Evolutionary conservation across 176 grass and related monocot genomes (phyloP), one percentile per base, ranked within the genome.

Genomic region (Elaeis guineensis): DNA sequence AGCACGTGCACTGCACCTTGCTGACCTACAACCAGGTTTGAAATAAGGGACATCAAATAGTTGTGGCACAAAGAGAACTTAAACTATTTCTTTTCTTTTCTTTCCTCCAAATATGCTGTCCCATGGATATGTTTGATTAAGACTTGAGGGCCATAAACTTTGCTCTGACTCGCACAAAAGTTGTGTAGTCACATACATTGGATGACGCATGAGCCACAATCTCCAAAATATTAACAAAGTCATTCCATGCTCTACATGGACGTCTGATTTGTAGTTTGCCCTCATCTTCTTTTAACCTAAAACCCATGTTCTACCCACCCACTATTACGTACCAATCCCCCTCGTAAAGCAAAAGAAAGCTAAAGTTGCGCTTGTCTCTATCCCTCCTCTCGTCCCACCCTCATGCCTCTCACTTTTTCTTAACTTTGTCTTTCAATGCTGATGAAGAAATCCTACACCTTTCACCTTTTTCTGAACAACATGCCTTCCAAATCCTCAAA

Each of bases 261-360:
- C 35, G 32, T 44, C 35, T 44, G 11, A 44, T 44, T 44, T 44
- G 1, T 12, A 9, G 11, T 44, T 44, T 44, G 8, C 9, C 9
- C 35, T 35, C 32, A 11, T 35, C 32, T 35, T 35, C 35, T 14
- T 44, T 44, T 14, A 44, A 44, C 11, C 35, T 12, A 14, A 44
- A 44, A 14, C 35, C 7, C 35, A 44, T 44, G 35, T 44, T 44
- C 35, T 44, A 12, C 9, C 35, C 9, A 56, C 54, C 21, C 54
- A 21, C 54, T 0, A 56, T 1, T 30, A n/a, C n/a, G n/a, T n/a
- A 21, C 54, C 22, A 56, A 22, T 56, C 54, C n/a, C 56, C 25
- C 72, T 63, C 67, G 71, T 22, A 71, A 97, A 89, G 83, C 24
- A 78, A 85, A 91, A 80, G 81, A 80, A 75, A 61, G 63, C 21